A percentile compares a stretch with the other conserved stretches of the same genome.
Evolutionary conservation across 805 yeast species (phyloP).

Genomic region (Lipomyces kockii): DNA sequence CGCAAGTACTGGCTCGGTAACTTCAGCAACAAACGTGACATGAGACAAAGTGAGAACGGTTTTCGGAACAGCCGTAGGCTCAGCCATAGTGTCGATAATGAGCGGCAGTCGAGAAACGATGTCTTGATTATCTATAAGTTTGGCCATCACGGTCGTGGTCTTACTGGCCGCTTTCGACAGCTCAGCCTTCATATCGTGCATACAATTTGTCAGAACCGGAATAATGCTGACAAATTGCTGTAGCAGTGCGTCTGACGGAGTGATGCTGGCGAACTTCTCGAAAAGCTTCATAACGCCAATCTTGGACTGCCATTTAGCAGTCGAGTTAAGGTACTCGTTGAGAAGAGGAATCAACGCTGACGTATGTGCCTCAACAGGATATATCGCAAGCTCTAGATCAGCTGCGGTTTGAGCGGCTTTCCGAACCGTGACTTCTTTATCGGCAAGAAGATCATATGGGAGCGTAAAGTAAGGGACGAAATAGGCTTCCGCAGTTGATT

Average conservation of each 20-base stretch:
- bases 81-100: conserved; percentile 85
- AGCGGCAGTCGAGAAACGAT: conserved; percentile 81
- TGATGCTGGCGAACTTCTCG: conserved; percentile 75
- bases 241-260: conserved; percentile 85
- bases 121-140: conserved; percentile 89
- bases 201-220: conserved; percentile 83
- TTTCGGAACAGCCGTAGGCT: conserved; percentile 84
- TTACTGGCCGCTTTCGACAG: conserved; percentile 82
- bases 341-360: conserved; percentile 68
- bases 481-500: conserved; percentile 52
- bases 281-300: conserved; percentile 59
- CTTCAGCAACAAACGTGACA: conserved; percentile 97
- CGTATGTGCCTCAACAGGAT: conserved; percentile 78
- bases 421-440: conserved; percentile 84
- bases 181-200: conserved; percentile 97
- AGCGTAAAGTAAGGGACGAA: conserved; percentile 64
- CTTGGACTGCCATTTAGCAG: conserved; percentile 94
- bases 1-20: conserved; percentile 92
- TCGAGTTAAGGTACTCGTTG: conserved; percentile 66
- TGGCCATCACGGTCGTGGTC: conserved; percentile 71
- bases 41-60: conserved; percentile 88
- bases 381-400: conserved; percentile 69
- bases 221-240: conserved; percentile 74
- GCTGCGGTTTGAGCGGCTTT: conserved; percentile 83
- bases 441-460: conserved; percentile 75